Evolutionary conservation across 768 basidiomycete species (phyloP).

Genomic region (Mycena amicta): DNA sequence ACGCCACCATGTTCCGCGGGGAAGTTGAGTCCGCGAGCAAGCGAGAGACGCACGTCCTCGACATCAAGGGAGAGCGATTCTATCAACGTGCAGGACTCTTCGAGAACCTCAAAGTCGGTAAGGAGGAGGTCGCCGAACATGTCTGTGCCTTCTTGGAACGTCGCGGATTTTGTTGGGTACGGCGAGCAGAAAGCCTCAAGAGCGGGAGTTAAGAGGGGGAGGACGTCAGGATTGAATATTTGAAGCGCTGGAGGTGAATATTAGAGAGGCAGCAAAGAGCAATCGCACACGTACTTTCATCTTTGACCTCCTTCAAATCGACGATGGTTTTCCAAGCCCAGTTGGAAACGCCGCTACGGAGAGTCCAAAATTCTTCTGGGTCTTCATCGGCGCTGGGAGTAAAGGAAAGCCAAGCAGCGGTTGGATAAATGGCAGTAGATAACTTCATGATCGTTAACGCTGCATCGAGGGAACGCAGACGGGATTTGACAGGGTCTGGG

Average conservation of each 20-base stretch:
- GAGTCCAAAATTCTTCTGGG: slow-evolving; percentile 60
- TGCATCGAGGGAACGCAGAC: slow-evolving; percentile 69
- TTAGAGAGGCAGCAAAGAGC: background rate
- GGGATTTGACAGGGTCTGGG: slow-evolving; percentile 70
- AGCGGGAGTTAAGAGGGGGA: slow-evolving; percentile 63
- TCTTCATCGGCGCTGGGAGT: slow-evolving; percentile 23
- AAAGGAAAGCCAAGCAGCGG: slow-evolving; percentile 59
- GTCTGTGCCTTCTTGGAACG: slow-evolving; percentile 42
- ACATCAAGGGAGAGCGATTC: slow-evolving; percentile 80
- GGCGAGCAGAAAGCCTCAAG: slow-evolving; percentile 66
- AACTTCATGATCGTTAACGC: slow-evolving; percentile 69
- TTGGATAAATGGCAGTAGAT: slow-evolving; percentile 71
- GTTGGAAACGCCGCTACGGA: slow-evolving; percentile 64
- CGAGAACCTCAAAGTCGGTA: slow-evolving; percentile 71
- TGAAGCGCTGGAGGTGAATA: slow-evolving; percentile 46
- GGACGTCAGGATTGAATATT: slow-evolving; percentile 61
- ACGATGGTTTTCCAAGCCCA: slow-evolving; percentile 82
- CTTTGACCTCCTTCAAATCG: slow-evolving; percentile 71
- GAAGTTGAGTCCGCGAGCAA: slow-evolving; percentile 67
- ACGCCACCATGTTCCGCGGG: slow-evolving; percentile 58
- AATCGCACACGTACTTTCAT: slow-evolving; percentile 54
- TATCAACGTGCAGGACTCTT: slow-evolving; percentile 73
- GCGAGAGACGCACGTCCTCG: slow-evolving; percentile 70
- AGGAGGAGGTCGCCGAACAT: slow-evolving; percentile 52
- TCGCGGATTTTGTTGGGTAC: slow-evolving; percentile 37